Base-by-base conservation (phyloP, 305 asterid species). In the Rubia tinctorum region DNA sequence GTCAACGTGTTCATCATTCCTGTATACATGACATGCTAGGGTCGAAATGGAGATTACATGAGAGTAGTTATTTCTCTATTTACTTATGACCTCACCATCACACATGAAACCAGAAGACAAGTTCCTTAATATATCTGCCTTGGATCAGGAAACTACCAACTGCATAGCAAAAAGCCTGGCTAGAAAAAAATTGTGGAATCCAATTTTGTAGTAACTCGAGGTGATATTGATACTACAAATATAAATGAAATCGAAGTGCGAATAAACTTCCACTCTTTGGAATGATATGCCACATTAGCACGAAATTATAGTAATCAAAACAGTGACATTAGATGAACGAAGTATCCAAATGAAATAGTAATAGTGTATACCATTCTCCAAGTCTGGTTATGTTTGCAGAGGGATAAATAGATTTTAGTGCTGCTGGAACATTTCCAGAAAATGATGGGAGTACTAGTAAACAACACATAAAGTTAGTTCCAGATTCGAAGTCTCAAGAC, bases 391-490 rank as follows among this genome's bases (percentile, higher is more conserved):
- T 95, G 80, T 88, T 95, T 68, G 99, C 98, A 18, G 85, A 85
- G 47, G 99, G 96, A 49, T 88, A 90, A 63, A 78, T 89, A 77
- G 83, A 82, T 84, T 90, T 90, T 59, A 95, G 56, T 60, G 93
- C 95, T 75, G 96, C 97, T 66, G 99, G 99, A 84, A 95, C 96
- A 88, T 90, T 95, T 81, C 99, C 99, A 80, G 99, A 95, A 81
- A 95, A 95, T 62, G 98, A 92, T 73, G 98, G 99, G 72, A 95
- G 99, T 78, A 95, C 99, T 95, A 79, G 70, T 40, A 76, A 47
- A 71, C 77, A 68, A 75, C 39, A 71, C 17, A 39, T 66, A 22
- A 58, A 45, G 43, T 60, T 59, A 53, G 73, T 60, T 73, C 60
- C 71, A 71, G 7, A 43, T 6, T 34, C 39, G 63, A 73, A 73